Base-by-base conservation (phyloP, 2,329 filamentous ascomycete species). In the Clarireedia hainanense region DNA sequence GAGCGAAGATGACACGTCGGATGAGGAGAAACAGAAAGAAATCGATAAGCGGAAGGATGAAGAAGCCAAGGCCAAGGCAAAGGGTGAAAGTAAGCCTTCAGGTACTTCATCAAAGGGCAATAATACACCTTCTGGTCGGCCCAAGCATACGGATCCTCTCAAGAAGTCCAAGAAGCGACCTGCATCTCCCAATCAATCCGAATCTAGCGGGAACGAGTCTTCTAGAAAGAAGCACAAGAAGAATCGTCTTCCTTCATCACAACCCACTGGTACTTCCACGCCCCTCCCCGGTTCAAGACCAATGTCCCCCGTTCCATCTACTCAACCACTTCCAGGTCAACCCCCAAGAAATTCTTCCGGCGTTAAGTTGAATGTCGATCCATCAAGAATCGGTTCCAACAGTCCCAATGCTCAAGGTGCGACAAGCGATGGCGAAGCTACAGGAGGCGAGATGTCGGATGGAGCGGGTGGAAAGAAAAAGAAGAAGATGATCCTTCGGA, bases 161-260 rank as follows among this genome's bases (percentile, higher is more conserved):
- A 80, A 80, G 65, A 79, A 78, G 60, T 67, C 69, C 3, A 67
- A 80, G 34, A 71, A 96, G 74, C 85, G 92, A 30, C 80, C 89
- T 34, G 90, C 91, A 17, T 96, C 91, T 15, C 90, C 91, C 3
- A 87, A 91, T 61, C 78, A 88, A 34, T 96, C 68, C 0, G 92
- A 97, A 69, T 90, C 90, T 9, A 95, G 90, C 69, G 92, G 90
- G 52, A 95, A 91, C 64, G 92, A 97, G 69, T 92, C 89, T 0
- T 83, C 85, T 24, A 86, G 87, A 62, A 91, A 94, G 73, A 89
- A 89, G 74, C 81, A 80, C 69, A 82, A 87, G 68, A 88, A 86
- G 74, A 87, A 86, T 68, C 79, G 82, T 59, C 71, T 72, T 1
- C 67, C 74, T 15, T 77, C 78, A 14, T 69, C 75, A 2, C 74